Evolutionary conservation across 139 green algal species (phyloP).

Genomic region (Edaphochlamys debaryana): DNA sequence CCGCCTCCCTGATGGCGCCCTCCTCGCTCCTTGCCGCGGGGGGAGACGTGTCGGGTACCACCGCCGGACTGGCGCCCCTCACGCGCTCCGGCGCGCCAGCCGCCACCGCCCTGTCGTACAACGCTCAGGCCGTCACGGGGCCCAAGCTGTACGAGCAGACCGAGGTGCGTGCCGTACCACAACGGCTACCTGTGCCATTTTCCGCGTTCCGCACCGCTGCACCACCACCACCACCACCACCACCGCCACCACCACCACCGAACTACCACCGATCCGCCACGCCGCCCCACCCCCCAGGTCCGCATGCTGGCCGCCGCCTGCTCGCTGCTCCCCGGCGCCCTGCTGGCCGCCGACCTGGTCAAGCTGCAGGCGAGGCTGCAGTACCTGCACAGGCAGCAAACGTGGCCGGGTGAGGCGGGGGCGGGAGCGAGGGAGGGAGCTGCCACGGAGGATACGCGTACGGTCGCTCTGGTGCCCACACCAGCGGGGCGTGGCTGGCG

Average conservation of each 20-base stretch:
- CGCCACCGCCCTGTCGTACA: not conserved
- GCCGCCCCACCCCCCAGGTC: too few species aligned
- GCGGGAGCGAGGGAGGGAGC: too few species aligned
- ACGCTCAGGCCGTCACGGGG: not conserved
- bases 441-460: too few species aligned
- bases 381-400: conserved; percentile 21
- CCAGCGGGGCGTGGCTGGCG: too few species aligned
- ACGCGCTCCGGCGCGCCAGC: not conserved
- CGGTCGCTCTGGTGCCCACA: too few species aligned
- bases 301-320: conserved; percentile 11
- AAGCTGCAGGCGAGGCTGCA: conserved; percentile 38
- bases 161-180: not conserved
- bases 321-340: conserved; percentile 42
- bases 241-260: not conserved
- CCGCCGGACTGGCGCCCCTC: conserved; percentile 14
- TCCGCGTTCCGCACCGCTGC: too few species aligned
- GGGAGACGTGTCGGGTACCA: conserved; percentile 10
- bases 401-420: not conserved
- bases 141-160: not conserved
- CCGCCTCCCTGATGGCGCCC: conserved; percentile 22
- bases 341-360: conserved; percentile 31
- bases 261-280: not conserved
- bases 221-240: not conserved
- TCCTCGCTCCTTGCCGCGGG: not conserved
- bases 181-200: too few species aligned